Percentiles rank a stretch among this genome's conserved stretches.
Conservation (phyloP, 2,329 filamentous ascomycete species). For the Pyrenophora tritici-repentis region DNA sequence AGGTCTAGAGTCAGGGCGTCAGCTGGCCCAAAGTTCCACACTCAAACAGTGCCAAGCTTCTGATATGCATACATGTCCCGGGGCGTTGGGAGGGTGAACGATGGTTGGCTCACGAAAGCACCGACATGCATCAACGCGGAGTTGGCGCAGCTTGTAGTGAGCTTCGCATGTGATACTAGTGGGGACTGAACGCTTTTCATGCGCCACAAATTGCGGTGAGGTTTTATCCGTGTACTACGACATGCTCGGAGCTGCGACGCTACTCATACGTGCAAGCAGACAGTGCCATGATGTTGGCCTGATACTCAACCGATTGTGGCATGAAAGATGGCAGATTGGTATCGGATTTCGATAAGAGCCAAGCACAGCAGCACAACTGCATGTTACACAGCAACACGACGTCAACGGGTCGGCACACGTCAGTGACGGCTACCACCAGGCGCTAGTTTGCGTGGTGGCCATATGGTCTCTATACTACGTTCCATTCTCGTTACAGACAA, state of each 20-base stretch:
- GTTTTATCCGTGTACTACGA: not conserved
- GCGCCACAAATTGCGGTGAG: not conserved
- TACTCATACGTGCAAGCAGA: not conserved
- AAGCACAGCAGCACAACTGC: slow-evolving; percentile 12
- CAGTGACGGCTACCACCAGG: slow-evolving; percentile 16
- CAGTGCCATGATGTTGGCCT: not conserved
- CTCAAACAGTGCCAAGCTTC: slow-evolving; percentile 9
- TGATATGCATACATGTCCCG: slow-evolving; percentile 4
- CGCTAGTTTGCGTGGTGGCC: slow-evolving; percentile 4
- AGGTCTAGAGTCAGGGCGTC: slow-evolving; percentile 1
- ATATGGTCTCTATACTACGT: slow-evolving; percentile 4
- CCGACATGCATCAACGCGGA: slow-evolving; percentile 15
- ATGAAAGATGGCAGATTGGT: slow-evolving; percentile 2
- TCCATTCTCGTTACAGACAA: not conserved
- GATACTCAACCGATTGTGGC: no score
- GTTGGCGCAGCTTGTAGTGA: slow-evolving; percentile 6
- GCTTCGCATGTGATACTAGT: not conserved
- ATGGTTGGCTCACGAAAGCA: slow-evolving; percentile 11
- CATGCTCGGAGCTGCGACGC: not conserved
- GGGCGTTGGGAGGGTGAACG: slow-evolving; percentile 13
- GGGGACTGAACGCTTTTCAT: not conserved
- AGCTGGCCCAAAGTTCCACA: slow-evolving; percentile 11
- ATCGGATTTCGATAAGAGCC: slow-evolving; percentile 16
- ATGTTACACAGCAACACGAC: slow-evolving; percentile 15
- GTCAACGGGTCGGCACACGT: slow-evolving; percentile 18